These are phyloP conservation scores for Backusella sp. DNA, from an alignment of 192 early-diverging fungal genomes.

Conservation along the genomic window DNA sequence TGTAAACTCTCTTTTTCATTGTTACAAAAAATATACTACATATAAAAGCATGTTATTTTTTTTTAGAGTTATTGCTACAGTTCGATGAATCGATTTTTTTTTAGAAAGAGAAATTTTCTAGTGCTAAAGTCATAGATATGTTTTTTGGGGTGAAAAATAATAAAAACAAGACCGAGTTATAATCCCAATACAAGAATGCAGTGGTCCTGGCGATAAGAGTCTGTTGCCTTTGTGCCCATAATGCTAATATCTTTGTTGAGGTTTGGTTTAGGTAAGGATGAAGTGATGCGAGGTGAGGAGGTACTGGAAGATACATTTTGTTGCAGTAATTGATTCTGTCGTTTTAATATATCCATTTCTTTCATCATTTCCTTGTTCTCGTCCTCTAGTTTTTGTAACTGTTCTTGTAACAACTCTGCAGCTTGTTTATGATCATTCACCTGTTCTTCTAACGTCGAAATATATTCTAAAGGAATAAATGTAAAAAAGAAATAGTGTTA, in stretches of 20 bases:
- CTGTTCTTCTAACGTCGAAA: conserved; percentile 36
- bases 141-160: background rate
- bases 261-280: conserved; percentile 17
- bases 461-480: conserved; percentile 28
- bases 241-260: conserved; percentile 35
- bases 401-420: conserved; percentile 24
- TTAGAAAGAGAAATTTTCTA: background rate
- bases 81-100: background rate
- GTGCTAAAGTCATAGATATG: background rate
- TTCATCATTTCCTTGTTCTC: conserved; percentile 29
- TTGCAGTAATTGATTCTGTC: conserved; percentile 33
- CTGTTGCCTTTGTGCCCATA: conserved; percentile 23
- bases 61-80: background rate
- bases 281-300: conserved; percentile 9
- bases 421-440: conserved; percentile 32
- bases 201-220: conserved; percentile 26
- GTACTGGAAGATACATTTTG: conserved; percentile 11
- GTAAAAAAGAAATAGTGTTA: background rate
- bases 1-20: background rate
- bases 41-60: background rate
- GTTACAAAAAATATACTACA: background rate
- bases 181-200: conserved; percentile 28
- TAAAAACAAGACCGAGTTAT: conserved; percentile 7
- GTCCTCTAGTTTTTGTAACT: conserved; percentile 27
- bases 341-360: conserved; percentile 31